Evolutionary conservation across 768 basidiomycete species (phyloP), one percentile per base, ranked within the genome.

Genomic region (Hypholoma sublateritium): DNA sequence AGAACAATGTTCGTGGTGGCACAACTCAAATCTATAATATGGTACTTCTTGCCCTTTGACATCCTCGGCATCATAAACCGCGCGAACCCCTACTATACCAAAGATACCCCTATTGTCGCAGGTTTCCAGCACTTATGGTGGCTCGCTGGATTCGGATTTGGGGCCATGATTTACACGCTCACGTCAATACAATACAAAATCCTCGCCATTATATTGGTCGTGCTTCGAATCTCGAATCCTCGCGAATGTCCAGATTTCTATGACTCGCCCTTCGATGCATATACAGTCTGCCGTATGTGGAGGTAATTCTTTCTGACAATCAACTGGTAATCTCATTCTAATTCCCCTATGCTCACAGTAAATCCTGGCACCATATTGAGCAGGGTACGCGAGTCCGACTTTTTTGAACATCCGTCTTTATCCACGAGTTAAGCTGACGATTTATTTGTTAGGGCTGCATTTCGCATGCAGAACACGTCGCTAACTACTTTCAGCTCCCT

Each of bases 251-350:
- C 51, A 9, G 36, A 11, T 14, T 41, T 21, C 8, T 50, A 37
- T 25, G 50, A 39, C 1, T 53, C 51, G 51, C 51, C 39, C 16
- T 25, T 53, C 14, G 51, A 77, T 17, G 71, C 71, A 5, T 77
- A 74, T 55, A 74, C 74, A 0, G 53, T 79, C 13, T 70, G 73
- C 17, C 65, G 67, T 6, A 67, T 75, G 24, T 79, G 77, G 78
- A 69, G 76, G 78, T 78, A 3, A 44, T 17, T 45, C 16, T 50
- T 45, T n/a, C 14, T 53, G 50, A 19, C 21, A 47, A 32, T 46
- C 6, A 3, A 6, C 24, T n/a, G n/a, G 22, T 47, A 21, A 63
- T 52, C 19, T 37, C 28, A 32, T 32, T 32, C 5, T 32, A 32
- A 5, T 9, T 32, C 28, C 9, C 28, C 19, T 35, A 16, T 35